A percentile compares a stretch with the other conserved stretches of the same genome.
Evolutionary conservation across 352 stramenopile genomes (phyloP).

Genomic region (Pythium brachiatum): DNA sequence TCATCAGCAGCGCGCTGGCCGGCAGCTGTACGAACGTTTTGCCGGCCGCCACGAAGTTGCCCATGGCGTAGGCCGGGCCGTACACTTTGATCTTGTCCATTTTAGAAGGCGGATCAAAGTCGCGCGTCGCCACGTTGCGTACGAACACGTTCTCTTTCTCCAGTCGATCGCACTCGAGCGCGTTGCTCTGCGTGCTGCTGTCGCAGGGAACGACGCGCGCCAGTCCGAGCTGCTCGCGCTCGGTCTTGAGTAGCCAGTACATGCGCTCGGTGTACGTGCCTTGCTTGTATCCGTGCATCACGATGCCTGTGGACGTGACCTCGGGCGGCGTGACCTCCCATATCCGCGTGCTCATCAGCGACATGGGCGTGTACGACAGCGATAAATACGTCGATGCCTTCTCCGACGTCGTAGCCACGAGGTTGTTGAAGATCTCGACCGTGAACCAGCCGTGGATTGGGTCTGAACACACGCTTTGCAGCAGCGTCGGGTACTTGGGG

Average conservation of each 20-base stretch:
- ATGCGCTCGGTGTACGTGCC: constrained; percentile 21
- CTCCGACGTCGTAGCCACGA: constrained; percentile 26
- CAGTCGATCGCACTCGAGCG: constrained; percentile 22
- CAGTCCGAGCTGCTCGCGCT: constrained; percentile 14
- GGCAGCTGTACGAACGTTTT: constrained; percentile 23
- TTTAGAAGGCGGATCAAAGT: constrained; percentile 19
- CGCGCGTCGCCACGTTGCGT: constrained; percentile 15
- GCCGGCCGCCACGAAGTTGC: constrained; percentile 23
- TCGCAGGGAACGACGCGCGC: constrained; percentile 12
- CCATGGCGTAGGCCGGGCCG: constrained; percentile 19
- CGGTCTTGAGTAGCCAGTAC: constrained; percentile 19
- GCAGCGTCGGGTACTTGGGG: constrained; percentile 2
- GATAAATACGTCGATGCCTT: constrained; percentile 24
- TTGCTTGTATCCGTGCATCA: constrained; percentile 17
- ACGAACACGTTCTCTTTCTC: constrained; percentile 18
- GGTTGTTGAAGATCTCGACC: constrained; percentile 25
- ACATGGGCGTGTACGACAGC: constrained; percentile 17
- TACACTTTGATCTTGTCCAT: constrained; percentile 25
- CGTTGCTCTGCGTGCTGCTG: constrained; percentile 23
- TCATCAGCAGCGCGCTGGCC: constrained; percentile 18
- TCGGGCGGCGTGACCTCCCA: constrained; percentile 6
- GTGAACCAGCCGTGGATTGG: constrained; percentile 7
- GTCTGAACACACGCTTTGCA: constrained; percentile 9
- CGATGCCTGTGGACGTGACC: not conserved
- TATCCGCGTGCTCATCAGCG: constrained; percentile 19